Base-by-base conservation (phyloP, 352 stramenopile genomes). In the Globisporangium spiculum region DNA sequence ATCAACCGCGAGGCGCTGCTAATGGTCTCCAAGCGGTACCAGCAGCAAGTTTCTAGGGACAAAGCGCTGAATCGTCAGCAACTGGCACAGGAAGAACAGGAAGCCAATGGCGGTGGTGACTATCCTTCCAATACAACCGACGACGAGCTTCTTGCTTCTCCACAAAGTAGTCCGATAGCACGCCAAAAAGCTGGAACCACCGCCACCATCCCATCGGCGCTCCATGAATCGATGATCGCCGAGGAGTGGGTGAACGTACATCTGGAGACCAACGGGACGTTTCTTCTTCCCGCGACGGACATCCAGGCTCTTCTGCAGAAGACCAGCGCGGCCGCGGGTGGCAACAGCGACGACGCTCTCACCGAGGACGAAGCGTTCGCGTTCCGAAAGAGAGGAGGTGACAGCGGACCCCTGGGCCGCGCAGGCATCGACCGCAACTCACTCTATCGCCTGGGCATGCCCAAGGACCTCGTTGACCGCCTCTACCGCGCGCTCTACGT, bases 221-320 rank as follows among this genome's bases (percentile, higher is more conserved):
- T 90, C 3, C 70, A 89, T 34, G 84, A 92, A 41, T 92, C 84
- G 0, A 74, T 92, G 18, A 78, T 92, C 22, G 82, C 86, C 9
- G 87, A 94, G 52, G 84, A 92, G 63, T 92, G 85, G 87, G 84
- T 94, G 9, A 93, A 94, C 62, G 55, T 89, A 1, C 85, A 93
- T 30, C 44, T 93, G n/a, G 81, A 89, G 61, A 83, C 75, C 0
- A 80, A 73, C 4, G 75, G 80, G 6, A 66, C 66, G 8, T 91
- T 86, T 58, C 69, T 93, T 0, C 54, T 91, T 12, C 85, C 81
- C 12, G 78, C 72, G 1, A 74, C 70, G 7, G 79, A 91, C 26
- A 78, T 93, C 18, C 63, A 73, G 10, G 26, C 72, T 14, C 60
- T 92, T 20, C 30, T 89, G 6, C 68, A 79, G 50, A 75, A 67